phyloP scores from a whole-genome alignment of 306 rosid genomes.

The Dalbergia cultrata region DNA sequence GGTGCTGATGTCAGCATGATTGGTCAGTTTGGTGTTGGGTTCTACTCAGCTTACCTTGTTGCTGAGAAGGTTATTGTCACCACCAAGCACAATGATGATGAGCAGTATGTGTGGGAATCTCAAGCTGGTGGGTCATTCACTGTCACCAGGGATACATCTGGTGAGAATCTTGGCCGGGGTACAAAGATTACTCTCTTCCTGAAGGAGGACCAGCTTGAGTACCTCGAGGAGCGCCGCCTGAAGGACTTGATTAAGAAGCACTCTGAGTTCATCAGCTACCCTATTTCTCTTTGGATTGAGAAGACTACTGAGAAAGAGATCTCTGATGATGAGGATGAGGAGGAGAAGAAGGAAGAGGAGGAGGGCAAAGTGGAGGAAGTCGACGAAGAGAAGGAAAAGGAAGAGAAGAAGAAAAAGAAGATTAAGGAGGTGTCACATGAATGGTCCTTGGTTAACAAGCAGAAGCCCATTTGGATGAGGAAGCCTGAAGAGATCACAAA shows the following conservation, averaged over 20 bases:
- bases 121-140: constrained; percentile 94
- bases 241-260: constrained; percentile 92
- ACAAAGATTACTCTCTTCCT: constrained; percentile 72
- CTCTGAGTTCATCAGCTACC: constrained; percentile 91
- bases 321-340: constrained; percentile 90
- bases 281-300: constrained; percentile 89
- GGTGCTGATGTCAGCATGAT: constrained; percentile 98
- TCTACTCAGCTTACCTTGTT: constrained; percentile 89
- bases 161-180: constrained; percentile 85
- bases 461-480: constrained; percentile 96
- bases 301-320: constrained; percentile 89
- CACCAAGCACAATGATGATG: constrained; percentile 85
- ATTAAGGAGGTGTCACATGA: constrained; percentile 87
- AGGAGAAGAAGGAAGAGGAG: constrained; percentile 93
- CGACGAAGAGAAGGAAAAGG: constrained; percentile 90
- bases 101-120: constrained; percentile 91
- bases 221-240: constrained; percentile 84
- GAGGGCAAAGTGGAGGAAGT: constrained; percentile 90
- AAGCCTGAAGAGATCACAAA: constrained; percentile 84
- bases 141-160: constrained; percentile 77
- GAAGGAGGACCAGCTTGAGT: constrained; percentile 92
- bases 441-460: constrained; percentile 90
- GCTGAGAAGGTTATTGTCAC: constrained; percentile 89
- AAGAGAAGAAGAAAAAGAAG: constrained; percentile 87
- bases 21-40: constrained; percentile 93